Evolutionary conservation across 192 early-diverging fungal genomes (phyloP).

Genomic region (Coemansia nantahalensis): DNA sequence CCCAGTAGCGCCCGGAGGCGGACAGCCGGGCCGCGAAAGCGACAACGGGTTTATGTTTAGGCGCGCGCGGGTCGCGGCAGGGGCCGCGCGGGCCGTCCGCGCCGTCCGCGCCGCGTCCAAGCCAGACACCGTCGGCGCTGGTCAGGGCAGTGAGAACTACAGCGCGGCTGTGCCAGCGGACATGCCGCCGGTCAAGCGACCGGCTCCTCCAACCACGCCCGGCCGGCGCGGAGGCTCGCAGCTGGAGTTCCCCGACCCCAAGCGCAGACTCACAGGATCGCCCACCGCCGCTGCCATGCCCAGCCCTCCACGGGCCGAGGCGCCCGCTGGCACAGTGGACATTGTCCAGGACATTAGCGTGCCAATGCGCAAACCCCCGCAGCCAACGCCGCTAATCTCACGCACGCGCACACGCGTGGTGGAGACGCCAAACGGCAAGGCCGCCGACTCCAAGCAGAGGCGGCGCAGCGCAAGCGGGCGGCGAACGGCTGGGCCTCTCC

Average conservation of each 20-base stretch:
- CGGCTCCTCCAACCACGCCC: neutral
- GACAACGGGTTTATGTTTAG: conserved; percentile 51
- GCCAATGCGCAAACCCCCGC: conserved; percentile 22
- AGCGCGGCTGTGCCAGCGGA: neutral
- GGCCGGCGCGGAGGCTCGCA: neutral
- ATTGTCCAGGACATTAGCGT: conserved; percentile 38
- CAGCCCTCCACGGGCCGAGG: too few species aligned
- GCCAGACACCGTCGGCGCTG: neutral
- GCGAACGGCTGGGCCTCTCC: neutral
- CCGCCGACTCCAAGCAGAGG: conserved; percentile 1
- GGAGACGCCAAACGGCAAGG: neutral
- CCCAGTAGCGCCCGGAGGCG: neutral
- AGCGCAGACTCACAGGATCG: conserved; percentile 23
- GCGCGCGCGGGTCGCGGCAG: conserved; percentile 6
- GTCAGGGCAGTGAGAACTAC: too few species aligned
- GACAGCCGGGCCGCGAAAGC: conserved; percentile 16
- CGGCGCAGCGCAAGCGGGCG: neutral
- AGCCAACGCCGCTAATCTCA: conserved; percentile 45
- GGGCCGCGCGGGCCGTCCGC: too few species aligned
- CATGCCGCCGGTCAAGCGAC: neutral
- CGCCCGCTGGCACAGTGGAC: too few species aligned
- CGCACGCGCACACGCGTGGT: conserved; percentile 31
- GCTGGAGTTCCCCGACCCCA: conserved; percentile 39
- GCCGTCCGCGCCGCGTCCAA: neutral
- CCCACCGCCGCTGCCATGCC: too few species aligned